Conservation (phyloP, 2,329 filamentous ascomycete genomes). For the Trichoderma semiorbis region DNA sequence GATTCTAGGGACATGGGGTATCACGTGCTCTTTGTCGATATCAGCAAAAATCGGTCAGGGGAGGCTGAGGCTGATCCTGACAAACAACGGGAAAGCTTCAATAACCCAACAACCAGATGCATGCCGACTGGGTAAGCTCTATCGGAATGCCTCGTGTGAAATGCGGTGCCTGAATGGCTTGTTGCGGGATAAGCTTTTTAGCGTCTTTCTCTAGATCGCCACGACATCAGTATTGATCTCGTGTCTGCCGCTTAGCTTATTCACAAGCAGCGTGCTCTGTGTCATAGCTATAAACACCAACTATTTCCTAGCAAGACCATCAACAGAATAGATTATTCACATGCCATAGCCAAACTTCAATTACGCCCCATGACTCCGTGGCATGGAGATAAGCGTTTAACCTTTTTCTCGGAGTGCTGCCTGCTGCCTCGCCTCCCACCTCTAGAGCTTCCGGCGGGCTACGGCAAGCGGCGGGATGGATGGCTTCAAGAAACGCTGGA, state of each 20-base stretch:
- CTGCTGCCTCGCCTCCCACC: background rate
- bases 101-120: background rate
- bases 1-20: background rate
- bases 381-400: background rate
- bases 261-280: background rate
- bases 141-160: background rate
- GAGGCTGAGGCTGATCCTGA: background rate
- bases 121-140: background rate
- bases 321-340: background rate
- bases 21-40: background rate
- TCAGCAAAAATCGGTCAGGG: background rate
- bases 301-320: background rate
- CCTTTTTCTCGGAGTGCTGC: background rate
- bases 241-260: background rate
- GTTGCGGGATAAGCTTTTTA: background rate
- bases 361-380: fast-evolving
- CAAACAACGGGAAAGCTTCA: background rate
- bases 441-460: background rate
- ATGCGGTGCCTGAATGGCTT: background rate
- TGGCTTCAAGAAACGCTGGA: background rate
- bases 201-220: background rate
- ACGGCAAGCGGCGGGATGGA: background rate
- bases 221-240: background rate
- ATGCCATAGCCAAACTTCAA: background rate
- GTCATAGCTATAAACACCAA: background rate